A percentile compares a stretch with the other conserved stretches of the same genome.
Evolutionary conservation across 2,329 filamentous ascomycete genomes (phyloP).

Genomic region (Colletotrichum sp.): DNA sequence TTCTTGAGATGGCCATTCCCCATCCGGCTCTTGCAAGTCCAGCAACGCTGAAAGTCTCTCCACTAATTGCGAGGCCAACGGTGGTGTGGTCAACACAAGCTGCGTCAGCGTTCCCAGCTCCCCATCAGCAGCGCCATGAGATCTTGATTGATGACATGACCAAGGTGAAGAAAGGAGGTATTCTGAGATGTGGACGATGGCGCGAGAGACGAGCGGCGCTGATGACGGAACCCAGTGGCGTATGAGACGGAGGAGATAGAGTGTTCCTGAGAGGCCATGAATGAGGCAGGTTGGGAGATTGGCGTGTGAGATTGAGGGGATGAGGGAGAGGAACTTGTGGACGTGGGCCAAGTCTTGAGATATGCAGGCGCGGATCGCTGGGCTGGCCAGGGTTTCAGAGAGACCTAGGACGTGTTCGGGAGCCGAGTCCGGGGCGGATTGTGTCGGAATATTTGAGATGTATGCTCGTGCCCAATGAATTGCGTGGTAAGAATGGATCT

Average conservation of each 20-base stretch:
- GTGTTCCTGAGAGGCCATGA: constrained; percentile 70
- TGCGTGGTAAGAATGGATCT: constrained; percentile 45
- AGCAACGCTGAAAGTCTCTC: constrained; percentile 60
- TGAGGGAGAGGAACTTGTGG: constrained; percentile 43
- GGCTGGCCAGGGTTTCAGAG: constrained; percentile 50
- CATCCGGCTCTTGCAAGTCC: constrained; percentile 62
- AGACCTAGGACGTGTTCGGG: constrained; percentile 45
- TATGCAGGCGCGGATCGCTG: constrained; percentile 50
- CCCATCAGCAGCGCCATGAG: constrained; percentile 70
- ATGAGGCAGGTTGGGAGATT: constrained; percentile 62
- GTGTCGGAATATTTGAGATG: constrained; percentile 37
- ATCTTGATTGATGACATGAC: neutral
- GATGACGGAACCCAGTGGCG: constrained; percentile 59
- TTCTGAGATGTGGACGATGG: constrained; percentile 61
- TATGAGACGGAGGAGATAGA: constrained; percentile 71
- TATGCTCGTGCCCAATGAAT: constrained; percentile 54
- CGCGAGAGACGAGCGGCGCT: constrained; percentile 52
- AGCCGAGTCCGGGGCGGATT: neutral
- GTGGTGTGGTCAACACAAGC: constrained; percentile 62
- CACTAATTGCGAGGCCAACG: constrained; percentile 58
- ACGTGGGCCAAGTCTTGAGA: constrained; percentile 42
- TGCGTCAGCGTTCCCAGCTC: constrained; percentile 75
- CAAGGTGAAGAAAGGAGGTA: constrained; percentile 52
- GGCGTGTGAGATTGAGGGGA: constrained; percentile 30
- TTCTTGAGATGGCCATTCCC: constrained; percentile 67